These are phyloP conservation scores for Selaginella tamariscina DNA, from an alignment of 75 land plant genomes.

Conservation along the genomic window DNA sequence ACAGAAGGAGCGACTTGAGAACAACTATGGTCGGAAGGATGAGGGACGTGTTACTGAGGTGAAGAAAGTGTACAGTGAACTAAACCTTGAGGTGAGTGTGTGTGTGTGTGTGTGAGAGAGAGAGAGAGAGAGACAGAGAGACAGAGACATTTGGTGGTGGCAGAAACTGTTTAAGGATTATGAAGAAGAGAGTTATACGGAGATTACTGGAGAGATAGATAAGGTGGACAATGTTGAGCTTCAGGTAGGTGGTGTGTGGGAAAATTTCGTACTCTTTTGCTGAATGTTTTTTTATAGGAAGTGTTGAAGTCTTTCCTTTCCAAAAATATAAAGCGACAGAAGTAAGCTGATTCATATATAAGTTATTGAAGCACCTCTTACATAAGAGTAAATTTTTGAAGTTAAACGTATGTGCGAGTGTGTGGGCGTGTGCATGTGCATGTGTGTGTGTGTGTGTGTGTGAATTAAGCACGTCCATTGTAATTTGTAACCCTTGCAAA, in stretches of 20 bases:
- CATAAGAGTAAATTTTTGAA: too few species aligned
- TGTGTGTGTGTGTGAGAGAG: not conserved
- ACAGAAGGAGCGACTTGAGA: constrained; percentile 37
- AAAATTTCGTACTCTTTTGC: not conserved
- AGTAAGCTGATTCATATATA: too few species aligned
- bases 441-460: too few species aligned
- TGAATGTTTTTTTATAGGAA: constrained; percentile 12
- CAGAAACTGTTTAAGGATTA: constrained; percentile 41
- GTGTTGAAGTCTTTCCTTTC: too few species aligned
- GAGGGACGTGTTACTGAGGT: constrained; percentile 41
- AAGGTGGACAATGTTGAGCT: constrained; percentile 43
- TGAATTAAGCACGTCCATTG: too few species aligned
- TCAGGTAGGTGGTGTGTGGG: constrained; percentile 30
- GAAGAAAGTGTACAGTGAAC: constrained; percentile 53
- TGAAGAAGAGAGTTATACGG: constrained; percentile 44
- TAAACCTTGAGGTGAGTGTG: constrained; percentile 50
- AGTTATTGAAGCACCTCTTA: too few species aligned
- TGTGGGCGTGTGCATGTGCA: too few species aligned
- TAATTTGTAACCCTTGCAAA: too few species aligned
- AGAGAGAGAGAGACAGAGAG: not conserved
- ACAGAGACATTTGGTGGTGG: not conserved
- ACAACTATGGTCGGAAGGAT: constrained; percentile 60
- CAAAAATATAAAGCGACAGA: too few species aligned
- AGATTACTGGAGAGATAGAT: constrained; percentile 42
- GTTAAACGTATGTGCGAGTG: too few species aligned